Base-by-base conservation (phyloP, 192 early-diverging fungal genomes). In the Globomyces pollinis-pini region DNA sequence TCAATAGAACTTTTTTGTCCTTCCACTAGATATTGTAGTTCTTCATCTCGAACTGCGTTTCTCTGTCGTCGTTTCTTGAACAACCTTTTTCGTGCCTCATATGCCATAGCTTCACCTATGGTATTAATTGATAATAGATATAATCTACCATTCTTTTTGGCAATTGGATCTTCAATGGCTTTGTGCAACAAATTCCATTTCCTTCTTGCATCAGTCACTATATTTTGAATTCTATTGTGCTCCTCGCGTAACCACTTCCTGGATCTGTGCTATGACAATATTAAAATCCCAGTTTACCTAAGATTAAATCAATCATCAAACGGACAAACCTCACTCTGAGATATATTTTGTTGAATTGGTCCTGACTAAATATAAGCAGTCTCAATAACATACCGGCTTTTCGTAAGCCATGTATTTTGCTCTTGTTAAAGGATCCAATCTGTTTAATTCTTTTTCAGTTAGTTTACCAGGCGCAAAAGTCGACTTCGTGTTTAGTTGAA, bases 1-100 rank as follows among this genome's bases (percentile, higher is more conserved):
- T 80, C 78, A 50, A 80, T 76, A 12, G 78, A 38, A 44, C 69
- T 80, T 23, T 47, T 43, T 56, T 80, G 78, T 9, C 78, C 78
- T 41, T 80, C 78, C 11, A 80, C 78, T 20, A 80, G 51, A 32
- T 72, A 67, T 43, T 77, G 75, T 13, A 80, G 38, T 49, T 80
- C 78, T 15, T 44, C 47, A 39, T 79, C 77, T 73, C 70, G 42
- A 13, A 54, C 28, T 43, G 50, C 30, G 16, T 20, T 39, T 3
- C 23, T 11, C 1, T 45, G 69, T 72, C 62, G 68, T 52, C n/a
- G 68, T 52, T 13, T 49, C 33, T 35, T 62, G 21, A 47, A 67
- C 64, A 38, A 42, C 57, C 26, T 55, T 26, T n/a, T 68, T 16
- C 61, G 74, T 72, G 30, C 43, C 59, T 23, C 61, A 43, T 64